Base-by-base conservation (phyloP, 1,284 basidiomycete genomes). In the Cerrena zonata region DNA sequence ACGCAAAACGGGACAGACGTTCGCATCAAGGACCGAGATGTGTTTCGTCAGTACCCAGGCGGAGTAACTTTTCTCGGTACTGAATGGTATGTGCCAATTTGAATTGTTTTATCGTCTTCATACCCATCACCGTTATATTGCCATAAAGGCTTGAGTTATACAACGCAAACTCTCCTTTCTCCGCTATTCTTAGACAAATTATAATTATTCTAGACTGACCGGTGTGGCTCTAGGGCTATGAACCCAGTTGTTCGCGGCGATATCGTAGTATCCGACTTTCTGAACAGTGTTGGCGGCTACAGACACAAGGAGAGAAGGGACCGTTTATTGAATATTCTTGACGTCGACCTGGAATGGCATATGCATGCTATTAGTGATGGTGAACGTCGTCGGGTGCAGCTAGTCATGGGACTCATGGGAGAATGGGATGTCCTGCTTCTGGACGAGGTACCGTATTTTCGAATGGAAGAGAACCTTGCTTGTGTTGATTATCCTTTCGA, bases 351-450 rank as follows among this genome's bases (percentile, higher is more conserved):
- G 12, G 89, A 94, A 64, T 97, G 88, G 88, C 88, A 83, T 54
- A 91, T 93, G 89, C 89, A 93, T 61, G 71, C 82, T 54, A 95
- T 99, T 57, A 94, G 91, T 15, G 96, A 99, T 65, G 96, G 96
- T 40, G 96, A 99, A 71, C 79, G 95, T 30, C 79, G 96, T 25
- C 73, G 91, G 1, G 94, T 99, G 3, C 96, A 99, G 69, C 83
- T 99, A 22, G 92, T 91, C 58, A 95, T 97, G 79, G 96, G 96
- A 2, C 77, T 99, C 22, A 99, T 99, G 96, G 79, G 79, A 22
- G 86, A 91, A 30, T 99, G 94, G 93, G 87, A 96, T 59, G 79
- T 99, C 19, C 72, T 99, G 3, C 74, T 99, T 3, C 79, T 99
- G 5, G 95, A 99, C 63, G 96, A 99, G 75, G 94, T 86, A 50